Evolutionary conservation across 169 alveolate species (phyloP).

Genomic region (Cystoisospora suis): DNA sequence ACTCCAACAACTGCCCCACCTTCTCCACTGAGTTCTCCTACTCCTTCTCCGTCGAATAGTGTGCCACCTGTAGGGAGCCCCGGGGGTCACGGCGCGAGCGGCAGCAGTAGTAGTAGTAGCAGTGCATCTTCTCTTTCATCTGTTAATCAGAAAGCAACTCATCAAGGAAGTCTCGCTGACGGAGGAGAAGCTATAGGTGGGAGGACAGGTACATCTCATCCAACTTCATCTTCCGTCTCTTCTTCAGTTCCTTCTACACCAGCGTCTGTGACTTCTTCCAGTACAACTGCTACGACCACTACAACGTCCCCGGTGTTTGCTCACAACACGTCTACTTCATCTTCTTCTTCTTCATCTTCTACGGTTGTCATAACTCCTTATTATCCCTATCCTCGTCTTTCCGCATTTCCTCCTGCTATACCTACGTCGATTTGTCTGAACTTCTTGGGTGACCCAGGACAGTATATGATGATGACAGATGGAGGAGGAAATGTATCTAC

Average conservation of each 20-base stretch:
- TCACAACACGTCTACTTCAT: too few species aligned
- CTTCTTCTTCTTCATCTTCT: not conserved
- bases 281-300: too few species aligned
- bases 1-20: not conserved
- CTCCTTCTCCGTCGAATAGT: not conserved
- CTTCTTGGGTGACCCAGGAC: too few species aligned
- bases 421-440: not conserved
- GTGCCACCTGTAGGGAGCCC: not conserved
- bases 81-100: not conserved
- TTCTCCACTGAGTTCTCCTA: not conserved
- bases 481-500: too few species aligned
- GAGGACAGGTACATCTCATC: too few species aligned
- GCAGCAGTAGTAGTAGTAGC: not conserved
- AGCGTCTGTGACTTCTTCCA: not conserved
- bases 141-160: too few species aligned
- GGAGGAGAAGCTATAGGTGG: too few species aligned
- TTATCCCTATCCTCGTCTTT: slow-evolving; percentile 1
- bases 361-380: not conserved
- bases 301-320: too few species aligned
- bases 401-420: not conserved
- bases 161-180: too few species aligned
- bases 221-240: not conserved
- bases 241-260: not conserved
- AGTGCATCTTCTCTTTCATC: too few species aligned
- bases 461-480: too few species aligned